Base-by-base conservation (phyloP, 345 rosid genomes). In the Citrus hindsii region DNA sequence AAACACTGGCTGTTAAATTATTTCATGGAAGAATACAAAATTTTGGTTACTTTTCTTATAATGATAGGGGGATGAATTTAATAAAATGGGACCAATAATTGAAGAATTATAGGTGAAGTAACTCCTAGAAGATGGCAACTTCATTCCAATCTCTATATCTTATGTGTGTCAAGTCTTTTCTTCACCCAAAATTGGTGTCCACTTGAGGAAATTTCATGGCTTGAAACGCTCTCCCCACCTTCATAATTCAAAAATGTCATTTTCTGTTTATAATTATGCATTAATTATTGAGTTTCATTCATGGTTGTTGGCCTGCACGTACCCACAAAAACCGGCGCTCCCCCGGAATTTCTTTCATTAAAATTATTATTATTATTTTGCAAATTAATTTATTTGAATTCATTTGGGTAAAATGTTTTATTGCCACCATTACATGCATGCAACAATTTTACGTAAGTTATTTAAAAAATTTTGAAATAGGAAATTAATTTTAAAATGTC, bases 41-140 rank as follows among this genome's bases (percentile, higher is more conserved):
- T 9, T 53, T 70, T 10, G 6, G 53, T 27, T n/a, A 10, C 16
- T 32, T 63, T 33, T 53, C 35, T 37, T 14, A 63, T 27, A 30
- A 37, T 32, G 22, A 51, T 69, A 55, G 64, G 51, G 10, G n/a
- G 48, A 16, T 9, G 28, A 4, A 71, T 7, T 72, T 6, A 75
- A 76, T 67, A 74, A 73, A 42, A 79, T 75, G 84, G 84, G 78
- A 73, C 65, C 80, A 46, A 76, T 9, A 24, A 59, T 58, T 67
- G 14, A 40, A 68, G 69, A 73, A 77, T 67, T 67, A 42, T 77
- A 46, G 81, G 84, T 73, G 75, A 68, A 77, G 22, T 69, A 51
- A 67, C 25, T 37, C 42, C 33, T 67, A 69, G 46, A 51, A 66
- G 75, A 77, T 25, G 40, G 66, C 33, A 79, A 60, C 74, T 37